Percentiles rank a stretch among this genome's conserved stretches.
phyloP scores from a whole-genome alignment of 2,329 filamentous ascomycete genomes.

The Cytospora piceicola region DNA sequence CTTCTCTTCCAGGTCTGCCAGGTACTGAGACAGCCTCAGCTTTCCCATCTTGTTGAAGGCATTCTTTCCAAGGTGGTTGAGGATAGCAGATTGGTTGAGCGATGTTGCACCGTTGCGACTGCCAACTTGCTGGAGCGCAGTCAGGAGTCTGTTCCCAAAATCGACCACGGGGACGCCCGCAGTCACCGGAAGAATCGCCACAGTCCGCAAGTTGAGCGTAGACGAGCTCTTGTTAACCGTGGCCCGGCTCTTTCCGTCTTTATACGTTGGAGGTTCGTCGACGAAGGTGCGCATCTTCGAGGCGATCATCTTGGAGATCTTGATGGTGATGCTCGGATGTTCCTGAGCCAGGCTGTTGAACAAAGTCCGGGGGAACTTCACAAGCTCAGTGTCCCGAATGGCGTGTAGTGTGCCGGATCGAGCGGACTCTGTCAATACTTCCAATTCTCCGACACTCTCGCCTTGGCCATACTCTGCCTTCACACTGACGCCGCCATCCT shows the following conservation, averaged over 20 bases:
- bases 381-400: slow-evolving; percentile 93
- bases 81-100: slow-evolving; percentile 88
- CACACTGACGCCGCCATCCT: slow-evolving; percentile 81
- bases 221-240: slow-evolving; percentile 74
- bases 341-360: slow-evolving; percentile 98
- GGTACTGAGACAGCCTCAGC: slow-evolving; percentile 90
- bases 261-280: slow-evolving; percentile 74
- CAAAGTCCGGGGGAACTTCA: slow-evolving; percentile 91
- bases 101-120: slow-evolving; percentile 88
- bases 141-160: slow-evolving; percentile 87
- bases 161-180: slow-evolving; percentile 92
- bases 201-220: slow-evolving; percentile 88
- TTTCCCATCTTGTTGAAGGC: slow-evolving; percentile 98
- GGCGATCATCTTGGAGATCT: slow-evolving; percentile 98
- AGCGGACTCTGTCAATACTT: slow-evolving; percentile 92
- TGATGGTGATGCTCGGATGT: slow-evolving; percentile 97
- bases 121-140: slow-evolving; percentile 86
- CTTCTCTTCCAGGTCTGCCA: slow-evolving; percentile 96
- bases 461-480: slow-evolving; percentile 94
- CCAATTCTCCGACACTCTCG: slow-evolving; percentile 94
- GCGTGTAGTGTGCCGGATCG: slow-evolving; percentile 92
- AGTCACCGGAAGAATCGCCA: slow-evolving; percentile 89
- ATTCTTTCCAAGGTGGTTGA: slow-evolving; percentile 93
- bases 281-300: slow-evolving; percentile 89
- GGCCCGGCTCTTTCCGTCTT: slow-evolving; percentile 62